Conservation (phyloP, 192 early-diverging fungal genomes). For the Globomyces pollinis-pini region DNA sequence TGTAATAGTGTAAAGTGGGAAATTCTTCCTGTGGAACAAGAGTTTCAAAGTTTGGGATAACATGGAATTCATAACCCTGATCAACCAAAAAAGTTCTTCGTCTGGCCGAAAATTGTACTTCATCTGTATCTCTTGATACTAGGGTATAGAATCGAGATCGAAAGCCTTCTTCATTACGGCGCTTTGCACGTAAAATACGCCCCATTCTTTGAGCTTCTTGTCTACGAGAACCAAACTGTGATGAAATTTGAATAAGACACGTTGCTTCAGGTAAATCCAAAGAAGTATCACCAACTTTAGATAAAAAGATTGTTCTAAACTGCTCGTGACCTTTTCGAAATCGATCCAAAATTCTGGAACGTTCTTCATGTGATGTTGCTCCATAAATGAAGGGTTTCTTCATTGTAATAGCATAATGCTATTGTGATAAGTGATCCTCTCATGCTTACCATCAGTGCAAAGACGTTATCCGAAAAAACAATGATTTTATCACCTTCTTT, state of each 20-base stretch:
- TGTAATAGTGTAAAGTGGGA: slow-evolving; percentile 12
- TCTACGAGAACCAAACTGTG: slow-evolving; percentile 92
- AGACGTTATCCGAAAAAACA: slow-evolving; percentile 98
- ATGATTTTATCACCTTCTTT: slow-evolving; percentile 94
- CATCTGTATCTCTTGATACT: slow-evolving; percentile 95
- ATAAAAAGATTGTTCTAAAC: slow-evolving; percentile 51
- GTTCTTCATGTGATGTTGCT: slow-evolving; percentile 79
- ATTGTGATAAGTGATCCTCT: slow-evolving; percentile 32
- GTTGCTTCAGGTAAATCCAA: slow-evolving; percentile 99
- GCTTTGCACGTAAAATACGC: slow-evolving; percentile 89
- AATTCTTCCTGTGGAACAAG: slow-evolving; percentile 14
- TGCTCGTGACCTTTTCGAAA: slow-evolving; percentile 27
- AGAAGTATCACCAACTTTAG: slow-evolving; percentile 94
- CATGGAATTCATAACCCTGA: slow-evolving; percentile 90
- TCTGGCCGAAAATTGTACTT: slow-evolving; percentile 95
- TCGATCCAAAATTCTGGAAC: slow-evolving; percentile 33
- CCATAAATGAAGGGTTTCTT: slow-evolving; percentile 87
- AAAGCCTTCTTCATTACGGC: slow-evolving; percentile 97
- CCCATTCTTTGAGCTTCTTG: slow-evolving; percentile 98
- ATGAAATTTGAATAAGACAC: slow-evolving; percentile 96
- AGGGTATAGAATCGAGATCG: slow-evolving; percentile 95
- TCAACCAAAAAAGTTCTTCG: slow-evolving; percentile 96
- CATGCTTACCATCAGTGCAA: slow-evolving; percentile 74
- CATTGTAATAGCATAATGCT: slow-evolving; percentile 73
- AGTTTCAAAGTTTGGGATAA: slow-evolving; percentile 8